These are phyloP conservation scores for Ceratocystis cubensis DNA, from an alignment of 2,329 filamentous ascomycete genomes.

Conservation along the genomic window DNA sequence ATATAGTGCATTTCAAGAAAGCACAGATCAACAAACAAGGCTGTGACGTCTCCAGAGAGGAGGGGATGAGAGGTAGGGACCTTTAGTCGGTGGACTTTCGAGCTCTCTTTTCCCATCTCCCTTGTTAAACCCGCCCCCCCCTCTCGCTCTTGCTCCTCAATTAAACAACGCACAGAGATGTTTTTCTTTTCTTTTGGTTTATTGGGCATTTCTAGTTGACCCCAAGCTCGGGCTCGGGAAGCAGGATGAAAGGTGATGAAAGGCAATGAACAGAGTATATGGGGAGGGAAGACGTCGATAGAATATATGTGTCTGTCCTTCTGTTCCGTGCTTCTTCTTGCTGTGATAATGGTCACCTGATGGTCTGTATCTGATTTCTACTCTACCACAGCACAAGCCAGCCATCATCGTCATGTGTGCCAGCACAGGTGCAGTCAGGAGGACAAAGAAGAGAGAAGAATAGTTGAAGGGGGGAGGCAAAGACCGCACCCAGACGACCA, in stretches of 20 bases:
- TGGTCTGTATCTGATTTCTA: not conserved
- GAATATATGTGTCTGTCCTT: not conserved
- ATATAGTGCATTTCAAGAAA: not conserved
- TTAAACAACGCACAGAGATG: not conserved
- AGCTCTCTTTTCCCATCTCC: not conserved
- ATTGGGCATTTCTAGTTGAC: not conserved
- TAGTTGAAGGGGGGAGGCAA: not conserved
- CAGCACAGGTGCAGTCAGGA: not conserved
- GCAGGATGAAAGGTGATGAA: not conserved
- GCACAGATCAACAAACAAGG: not conserved
- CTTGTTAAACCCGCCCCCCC: not conserved
- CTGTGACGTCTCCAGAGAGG: slow-evolving; percentile 4
- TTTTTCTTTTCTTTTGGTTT: not conserved
- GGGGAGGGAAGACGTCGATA: not conserved
- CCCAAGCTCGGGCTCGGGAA: not conserved
- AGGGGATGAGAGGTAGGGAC: not conserved
- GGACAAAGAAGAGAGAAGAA: not conserved
- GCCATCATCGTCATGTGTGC: not conserved
- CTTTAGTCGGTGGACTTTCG: not conserved
- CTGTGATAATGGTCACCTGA: not conserved
- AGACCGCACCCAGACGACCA: not conserved
- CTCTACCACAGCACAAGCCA: not conserved
- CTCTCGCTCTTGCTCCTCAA: too few species aligned
- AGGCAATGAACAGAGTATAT: not conserved
- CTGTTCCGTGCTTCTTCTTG: not conserved